Conservation (phyloP, 192 early-diverging fungal species). For the Umbelopsis sp. region DNA sequence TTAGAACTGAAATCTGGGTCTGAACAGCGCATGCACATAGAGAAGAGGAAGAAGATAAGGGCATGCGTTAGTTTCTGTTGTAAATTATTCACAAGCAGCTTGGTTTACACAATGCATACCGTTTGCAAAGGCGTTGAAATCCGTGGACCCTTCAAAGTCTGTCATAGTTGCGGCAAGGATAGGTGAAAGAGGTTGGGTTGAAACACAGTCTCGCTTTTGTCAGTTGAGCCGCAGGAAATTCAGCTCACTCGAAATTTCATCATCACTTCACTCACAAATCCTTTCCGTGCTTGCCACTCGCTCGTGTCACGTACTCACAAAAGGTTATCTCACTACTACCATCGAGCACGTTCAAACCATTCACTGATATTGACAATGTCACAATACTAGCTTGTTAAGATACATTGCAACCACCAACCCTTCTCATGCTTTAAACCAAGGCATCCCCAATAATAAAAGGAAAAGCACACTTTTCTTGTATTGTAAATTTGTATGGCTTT, state of each 20-base stretch:
- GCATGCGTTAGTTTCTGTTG: background rate
- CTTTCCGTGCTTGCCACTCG: too few relatives aligned
- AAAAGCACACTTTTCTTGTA: slow-evolving; percentile 4
- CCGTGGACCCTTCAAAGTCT: slow-evolving; percentile 16
- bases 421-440: background rate
- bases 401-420: background rate
- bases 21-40: background rate
- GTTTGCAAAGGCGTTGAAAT: slow-evolving; percentile 15
- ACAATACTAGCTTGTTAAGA: background rate
- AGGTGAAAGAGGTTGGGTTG: background rate
- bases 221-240: too few relatives aligned
- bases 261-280: too few relatives aligned
- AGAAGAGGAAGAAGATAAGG: background rate
- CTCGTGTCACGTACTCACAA: too few relatives aligned
- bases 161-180: background rate
- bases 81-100: background rate
- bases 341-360: too few relatives aligned
- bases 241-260: too few relatives aligned
- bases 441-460: background rate
- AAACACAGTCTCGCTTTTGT: slow-evolving; percentile 5
- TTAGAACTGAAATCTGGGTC: background rate
- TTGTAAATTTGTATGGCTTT: slow-evolving; percentile 18
- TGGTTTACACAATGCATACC: background rate
- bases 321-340: too few relatives aligned
- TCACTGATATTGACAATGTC: too few relatives aligned